Evolutionary conservation across 2,329 filamentous ascomycete species (phyloP), one percentile per base, ranked within the genome.

Genomic region (Exophiala phaeomuriformis): DNA sequence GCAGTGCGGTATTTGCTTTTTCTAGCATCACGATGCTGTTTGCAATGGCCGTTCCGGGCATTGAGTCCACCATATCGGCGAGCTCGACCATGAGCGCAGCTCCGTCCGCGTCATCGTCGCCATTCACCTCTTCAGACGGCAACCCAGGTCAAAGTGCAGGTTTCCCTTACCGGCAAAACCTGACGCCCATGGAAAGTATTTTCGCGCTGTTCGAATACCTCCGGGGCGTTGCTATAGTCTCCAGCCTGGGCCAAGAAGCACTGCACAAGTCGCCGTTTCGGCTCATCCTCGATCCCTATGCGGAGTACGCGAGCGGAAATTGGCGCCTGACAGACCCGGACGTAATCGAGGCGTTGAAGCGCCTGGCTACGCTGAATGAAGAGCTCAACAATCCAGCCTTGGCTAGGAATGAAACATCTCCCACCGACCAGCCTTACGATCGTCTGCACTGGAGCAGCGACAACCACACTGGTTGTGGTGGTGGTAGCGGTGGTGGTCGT

Each of bases 1-100:
- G 42, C 45, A 37, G 39, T 19, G 53, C 53, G 4, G 28, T 49
- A 2, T 56, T 53, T 39, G 53, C 33, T 2, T 52, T 52, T 45
- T 52, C 53, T 19, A 40, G 52, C 36, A 7, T 56, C 19, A 53
- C 36, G 3, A 48, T 48, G 30, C 35, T 47, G 5, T 28, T 42
- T 7, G 44, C 39, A n/a, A 45, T 56, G 30, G 53, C 37, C 9
- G 27, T 50, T 2, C 45, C 52, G 10, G n/a, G 33, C 33, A n/a
- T 36, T 36, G 7, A 7, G 1, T 2, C n/a, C 31, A 10, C 12
- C 36, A 5, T 19, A 9, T 6, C 39, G 39, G 39, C 7, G 39
- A 42, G 8, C 6, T 6, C 12, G 39, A 6, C 39, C 6, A 1
- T 9, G 43, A 47, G 29, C 28, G 30, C n/a, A n/a, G 28, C 43